phyloP scores from a whole-genome alignment of 164 flowering plant species.

The Cinnamomum chago region DNA sequence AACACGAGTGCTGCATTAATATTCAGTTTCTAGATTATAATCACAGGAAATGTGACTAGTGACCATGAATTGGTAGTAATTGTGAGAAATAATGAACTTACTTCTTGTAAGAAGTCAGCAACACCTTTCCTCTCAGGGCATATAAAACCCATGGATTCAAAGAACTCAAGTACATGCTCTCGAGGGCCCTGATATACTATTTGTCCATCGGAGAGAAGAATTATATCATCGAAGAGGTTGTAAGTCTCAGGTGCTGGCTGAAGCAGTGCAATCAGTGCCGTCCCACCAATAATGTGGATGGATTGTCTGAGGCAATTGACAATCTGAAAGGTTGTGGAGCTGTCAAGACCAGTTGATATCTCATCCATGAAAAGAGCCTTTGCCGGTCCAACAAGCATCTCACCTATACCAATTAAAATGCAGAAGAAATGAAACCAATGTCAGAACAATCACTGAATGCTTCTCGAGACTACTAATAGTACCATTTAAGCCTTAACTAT shows the following conservation, averaged over 20 bases:
- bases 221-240: conserved; percentile 69
- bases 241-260: conserved; percentile 90
- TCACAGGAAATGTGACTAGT: neutral
- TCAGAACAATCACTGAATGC: neutral
- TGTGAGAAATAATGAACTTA: conserved; percentile 10
- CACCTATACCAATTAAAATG: conserved; percentile 32
- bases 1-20: neutral
- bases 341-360: conserved; percentile 85
- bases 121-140: conserved; percentile 70
- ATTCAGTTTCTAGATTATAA: neutral
- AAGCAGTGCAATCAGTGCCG: conserved; percentile 69
- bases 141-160: conserved; percentile 60
- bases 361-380: conserved; percentile 80
- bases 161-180: conserved; percentile 55
- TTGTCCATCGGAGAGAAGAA: conserved; percentile 67
- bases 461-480: no score
- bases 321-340: conserved; percentile 73
- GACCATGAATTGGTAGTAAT: neutral
- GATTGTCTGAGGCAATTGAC: conserved; percentile 54
- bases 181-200: conserved; percentile 77
- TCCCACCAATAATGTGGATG: conserved; percentile 53
- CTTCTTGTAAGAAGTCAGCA: conserved; percentile 75
- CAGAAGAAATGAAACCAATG: neutral
- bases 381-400: conserved; percentile 82
- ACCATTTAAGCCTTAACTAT: neutral